These are phyloP conservation scores for Fermentozyma sake DNA, from an alignment of 1,139 yeast genomes.

Conservation along the genomic window DNA sequence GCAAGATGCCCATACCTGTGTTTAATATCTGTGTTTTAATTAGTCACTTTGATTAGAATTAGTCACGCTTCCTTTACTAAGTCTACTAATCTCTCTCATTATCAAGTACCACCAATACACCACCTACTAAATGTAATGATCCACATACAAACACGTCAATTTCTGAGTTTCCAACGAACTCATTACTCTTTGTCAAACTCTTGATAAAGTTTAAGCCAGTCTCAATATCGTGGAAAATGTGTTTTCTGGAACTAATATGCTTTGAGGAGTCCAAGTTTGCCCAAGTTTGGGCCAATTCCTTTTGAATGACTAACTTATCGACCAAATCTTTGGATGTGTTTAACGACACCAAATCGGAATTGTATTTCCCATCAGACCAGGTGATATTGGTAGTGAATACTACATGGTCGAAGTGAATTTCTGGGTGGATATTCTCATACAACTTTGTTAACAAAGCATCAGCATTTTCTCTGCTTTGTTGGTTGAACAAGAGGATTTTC, in stretches of 20 bases:
- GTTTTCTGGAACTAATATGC: constrained; percentile 30
- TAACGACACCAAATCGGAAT: constrained; percentile 78
- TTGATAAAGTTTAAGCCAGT: constrained; percentile 57
- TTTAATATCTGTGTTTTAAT: no score
- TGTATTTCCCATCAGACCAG: constrained; percentile 78
- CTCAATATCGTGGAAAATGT: constrained; percentile 72
- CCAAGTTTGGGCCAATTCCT: constrained; percentile 71
- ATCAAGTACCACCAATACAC: constrained; percentile 81
- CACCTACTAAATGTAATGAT: constrained; percentile 91
- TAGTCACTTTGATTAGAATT: background rate
- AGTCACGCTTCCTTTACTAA: background rate
- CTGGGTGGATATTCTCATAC: constrained; percentile 33
- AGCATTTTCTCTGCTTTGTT: constrained; percentile 85
- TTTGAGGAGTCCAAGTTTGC: constrained; percentile 38
- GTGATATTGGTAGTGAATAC: constrained; percentile 90
- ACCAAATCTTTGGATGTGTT: constrained; percentile 72
- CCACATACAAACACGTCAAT: constrained; percentile 90
- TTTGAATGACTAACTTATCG: constrained; percentile 78
- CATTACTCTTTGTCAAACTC: constrained; percentile 29
- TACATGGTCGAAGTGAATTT: constrained; percentile 60
- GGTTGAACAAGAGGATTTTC: constrained; percentile 74
- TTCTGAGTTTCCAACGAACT: constrained; percentile 16
- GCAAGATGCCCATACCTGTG: no score
- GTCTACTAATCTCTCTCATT: constrained; percentile 28
- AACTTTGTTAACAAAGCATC: constrained; percentile 55